Percentiles rank a stretch among this genome's conserved stretches.
These are phyloP conservation scores for Turritis glabra DNA, from an alignment of 345 rosid genomes.

Conservation along the genomic window DNA sequence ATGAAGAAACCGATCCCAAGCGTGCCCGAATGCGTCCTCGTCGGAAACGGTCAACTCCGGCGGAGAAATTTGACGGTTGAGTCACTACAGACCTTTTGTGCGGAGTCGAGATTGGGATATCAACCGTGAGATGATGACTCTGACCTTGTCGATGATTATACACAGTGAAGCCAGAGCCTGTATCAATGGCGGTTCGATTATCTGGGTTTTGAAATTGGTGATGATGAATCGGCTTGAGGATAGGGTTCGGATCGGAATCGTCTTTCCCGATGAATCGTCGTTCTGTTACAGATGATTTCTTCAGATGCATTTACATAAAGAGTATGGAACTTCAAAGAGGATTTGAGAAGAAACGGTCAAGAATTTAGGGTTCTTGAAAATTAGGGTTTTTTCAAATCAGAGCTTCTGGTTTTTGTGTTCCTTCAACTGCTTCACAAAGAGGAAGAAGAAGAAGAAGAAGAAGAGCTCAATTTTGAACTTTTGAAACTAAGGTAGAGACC, in stretches of 20 bases:
- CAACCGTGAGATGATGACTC: constrained; percentile 40
- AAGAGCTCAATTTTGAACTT: constrained; percentile 24
- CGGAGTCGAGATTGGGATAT: constrained; percentile 49
- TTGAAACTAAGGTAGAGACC: constrained; percentile 4
- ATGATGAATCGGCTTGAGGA: too few relatives aligned
- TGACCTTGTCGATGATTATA: background rate
- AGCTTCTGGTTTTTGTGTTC: background rate
- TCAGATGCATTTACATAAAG: constrained; percentile 43
- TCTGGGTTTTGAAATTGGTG: constrained; percentile 3
- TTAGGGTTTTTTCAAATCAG: background rate
- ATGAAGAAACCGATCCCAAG: constrained; percentile 17
- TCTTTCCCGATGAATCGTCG: constrained; percentile 33
- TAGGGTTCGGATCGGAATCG: constrained; percentile 18
- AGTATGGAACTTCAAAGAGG: constrained; percentile 7
- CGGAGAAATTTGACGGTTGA: constrained; percentile 30
- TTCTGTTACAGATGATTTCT: constrained; percentile 27
- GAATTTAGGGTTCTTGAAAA: constrained; percentile 1
- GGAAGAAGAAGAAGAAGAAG: background rate
- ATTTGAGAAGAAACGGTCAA: background rate
- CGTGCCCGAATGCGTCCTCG: constrained; percentile 1
- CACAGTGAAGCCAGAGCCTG: constrained; percentile 9
- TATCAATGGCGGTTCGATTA: constrained; percentile 23
- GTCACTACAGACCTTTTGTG: constrained; percentile 51
- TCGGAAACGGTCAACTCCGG: constrained; percentile 38
- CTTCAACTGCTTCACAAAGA: constrained; percentile 8